Evolutionary conservation across 2,329 filamentous ascomycete species (phyloP).

Genomic region (Colletotrichum sidae): DNA sequence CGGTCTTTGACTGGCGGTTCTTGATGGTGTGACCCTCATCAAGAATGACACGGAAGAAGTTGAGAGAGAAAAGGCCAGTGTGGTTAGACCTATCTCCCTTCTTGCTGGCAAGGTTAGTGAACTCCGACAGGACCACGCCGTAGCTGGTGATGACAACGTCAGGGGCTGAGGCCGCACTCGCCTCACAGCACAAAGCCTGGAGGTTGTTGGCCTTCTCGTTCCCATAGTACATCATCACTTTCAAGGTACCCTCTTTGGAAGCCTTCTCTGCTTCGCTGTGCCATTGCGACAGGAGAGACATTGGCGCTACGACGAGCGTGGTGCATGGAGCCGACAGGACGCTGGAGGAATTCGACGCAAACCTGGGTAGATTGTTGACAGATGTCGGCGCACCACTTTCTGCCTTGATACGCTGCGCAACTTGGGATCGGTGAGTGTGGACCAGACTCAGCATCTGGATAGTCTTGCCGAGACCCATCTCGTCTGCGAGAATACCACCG

Average conservation of each 20-base stretch:
- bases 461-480: conserved; percentile 98
- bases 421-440: conserved; percentile 80
- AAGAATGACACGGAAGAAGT: conserved; percentile 94
- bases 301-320: conserved; percentile 94
- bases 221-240: conserved; percentile 91
- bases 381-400: conserved; percentile 49
- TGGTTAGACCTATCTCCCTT: conserved; percentile 74
- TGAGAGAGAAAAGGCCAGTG: conserved; percentile 86
- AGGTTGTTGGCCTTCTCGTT: conserved; percentile 84
- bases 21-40: conserved; percentile 98
- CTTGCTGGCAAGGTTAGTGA: conserved; percentile 76
- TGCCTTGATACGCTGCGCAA: conserved; percentile 53
- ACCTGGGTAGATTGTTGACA: conserved; percentile 71
- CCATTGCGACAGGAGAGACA: conserved; percentile 97
- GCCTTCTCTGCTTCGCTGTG: conserved; percentile 94
- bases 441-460: conserved; percentile 98
- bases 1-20: conserved; percentile 88
- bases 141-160: conserved; percentile 97
- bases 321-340: conserved; percentile 83
- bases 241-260: conserved; percentile 85
- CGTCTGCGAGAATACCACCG: conserved; percentile 92
- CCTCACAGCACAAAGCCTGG: conserved; percentile 79
- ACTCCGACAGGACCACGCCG: conserved; percentile 91
- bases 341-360: conserved; percentile 66
- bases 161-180: conserved; percentile 80